Evolutionary conservation across 2,329 filamentous ascomycete species (phyloP), one percentile per base, ranked within the genome.

Genomic region (Xylaria sp.): DNA sequence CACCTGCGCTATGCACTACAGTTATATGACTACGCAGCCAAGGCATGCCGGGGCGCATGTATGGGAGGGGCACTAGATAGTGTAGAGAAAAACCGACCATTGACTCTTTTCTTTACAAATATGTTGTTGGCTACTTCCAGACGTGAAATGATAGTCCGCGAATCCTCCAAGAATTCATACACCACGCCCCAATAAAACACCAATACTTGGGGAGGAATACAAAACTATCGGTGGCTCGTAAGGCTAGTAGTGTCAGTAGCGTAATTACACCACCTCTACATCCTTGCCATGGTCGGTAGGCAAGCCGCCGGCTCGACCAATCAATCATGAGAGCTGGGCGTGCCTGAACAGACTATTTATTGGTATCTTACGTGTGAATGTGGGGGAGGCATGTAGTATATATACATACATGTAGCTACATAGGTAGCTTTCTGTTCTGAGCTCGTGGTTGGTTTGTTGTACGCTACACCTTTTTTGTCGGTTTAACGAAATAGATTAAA

Each of bases 191-290:
- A n/a, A 22, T 22, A 31, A 27, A 39, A 31, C 3, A 36, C 10
- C 20, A 50, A 17, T 13, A 15, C n/a, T n/a, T n/a, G n/a, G n/a
- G n/a, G n/a, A n/a, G n/a, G n/a, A n/a, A n/a, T n/a, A n/a, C n/a
- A n/a, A n/a, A n/a, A n/a, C n/a, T n/a, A 47, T 49, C 13, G 45
- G 15, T 49, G 65, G 53, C 42, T 57, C 33, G 66, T 63, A 65
- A 65, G 66, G 66, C 57, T 66, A 36, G 53, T 54, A 66, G 66
- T 42, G 66, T 55, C 59, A 36, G 53, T 33, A 66, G 66, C 39
- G 66, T 55, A 65, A 66, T 66, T 68, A 47, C 27, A 47, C 63
- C 25, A 47, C 31, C 27, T 50, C 53, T 15, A 17, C 10, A 65
- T 50, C 65, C 61, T 42, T 59, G 66, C 42, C 58, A 20, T 31